phyloP scores from a whole-genome alignment of 345 rosid genomes.

The Eucalyptus tenuipes region DNA sequence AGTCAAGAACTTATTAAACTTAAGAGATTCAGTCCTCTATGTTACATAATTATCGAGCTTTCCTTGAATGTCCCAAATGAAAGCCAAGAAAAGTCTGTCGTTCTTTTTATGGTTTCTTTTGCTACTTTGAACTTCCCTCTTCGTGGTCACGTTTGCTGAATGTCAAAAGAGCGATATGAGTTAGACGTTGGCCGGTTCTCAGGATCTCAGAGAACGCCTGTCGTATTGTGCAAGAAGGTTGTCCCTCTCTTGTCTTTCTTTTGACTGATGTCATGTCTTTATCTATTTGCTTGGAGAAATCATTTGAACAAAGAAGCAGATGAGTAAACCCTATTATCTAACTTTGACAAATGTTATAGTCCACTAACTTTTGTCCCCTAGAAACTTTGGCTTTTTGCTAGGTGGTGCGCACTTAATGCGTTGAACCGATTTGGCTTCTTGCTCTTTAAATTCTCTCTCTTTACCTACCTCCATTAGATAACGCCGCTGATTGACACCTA shows the following conservation, averaged over 20 bases:
- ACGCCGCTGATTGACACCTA: not conserved
- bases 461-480: not conserved
- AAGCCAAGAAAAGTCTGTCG: not conserved
- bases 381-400: not conserved
- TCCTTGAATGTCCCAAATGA: not conserved
- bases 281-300: not conserved
- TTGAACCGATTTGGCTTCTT: not conserved
- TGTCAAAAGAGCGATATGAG: no score
- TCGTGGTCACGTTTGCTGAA: not conserved
- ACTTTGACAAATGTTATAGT: not conserved
- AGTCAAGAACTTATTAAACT: not conserved
- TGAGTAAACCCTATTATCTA: not conserved
- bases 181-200: not conserved
- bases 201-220: not conserved
- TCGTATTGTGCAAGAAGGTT: not conserved
- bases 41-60: not conserved
- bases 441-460: not conserved
- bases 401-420: not conserved
- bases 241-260: not conserved
- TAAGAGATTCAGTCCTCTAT: not conserved
- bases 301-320: not conserved
- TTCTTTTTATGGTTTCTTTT: not conserved
- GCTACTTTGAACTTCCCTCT: not conserved
- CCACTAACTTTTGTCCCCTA: not conserved
- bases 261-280: not conserved